Evolutionary conservation across 768 basidiomycete genomes (phyloP).

Genomic region (Mrakia frigida): DNA sequence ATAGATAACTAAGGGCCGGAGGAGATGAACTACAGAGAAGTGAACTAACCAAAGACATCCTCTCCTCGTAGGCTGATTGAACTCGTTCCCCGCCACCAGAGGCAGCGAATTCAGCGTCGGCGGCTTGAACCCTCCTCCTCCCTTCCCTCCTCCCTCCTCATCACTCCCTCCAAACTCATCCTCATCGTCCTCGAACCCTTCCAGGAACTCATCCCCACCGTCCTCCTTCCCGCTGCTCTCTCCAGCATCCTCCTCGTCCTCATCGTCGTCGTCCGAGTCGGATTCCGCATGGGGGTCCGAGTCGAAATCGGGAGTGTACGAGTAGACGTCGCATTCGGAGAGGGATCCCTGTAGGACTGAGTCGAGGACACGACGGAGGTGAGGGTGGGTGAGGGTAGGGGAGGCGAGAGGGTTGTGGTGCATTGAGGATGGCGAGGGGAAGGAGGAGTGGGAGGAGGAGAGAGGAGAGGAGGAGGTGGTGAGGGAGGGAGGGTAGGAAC

Average conservation of each 20-base stretch:
- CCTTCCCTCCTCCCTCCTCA: neutral
- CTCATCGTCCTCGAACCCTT: slow-evolving; percentile 30
- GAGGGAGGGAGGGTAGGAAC: slow-evolving; percentile 27
- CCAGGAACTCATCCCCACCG: slow-evolving; percentile 19
- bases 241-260: slow-evolving; percentile 26
- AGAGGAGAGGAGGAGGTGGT: slow-evolving; percentile 21
- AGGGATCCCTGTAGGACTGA: slow-evolving; percentile 70
- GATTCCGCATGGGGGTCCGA: slow-evolving; percentile 78
- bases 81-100: slow-evolving; percentile 5
- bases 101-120: slow-evolving; percentile 24
- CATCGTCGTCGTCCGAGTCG: slow-evolving; percentile 42
- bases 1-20: too few relatives aligned
- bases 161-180: slow-evolving; percentile 13
- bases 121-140: slow-evolving; percentile 17
- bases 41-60: slow-evolving; percentile 19
- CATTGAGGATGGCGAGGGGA: slow-evolving; percentile 13
- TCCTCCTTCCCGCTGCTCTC: slow-evolving; percentile 17
- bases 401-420: slow-evolving; percentile 10
- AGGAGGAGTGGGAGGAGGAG: slow-evolving; percentile 12
- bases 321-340: slow-evolving; percentile 74
- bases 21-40: neutral
- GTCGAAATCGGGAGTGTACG: slow-evolving; percentile 66
- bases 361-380: slow-evolving; percentile 79
- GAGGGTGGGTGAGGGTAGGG: slow-evolving; percentile 62
- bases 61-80: slow-evolving; percentile 18